phyloP scores from a whole-genome alignment of 2,329 filamentous ascomycete genomes.

The Penicillium sp. region DNA sequence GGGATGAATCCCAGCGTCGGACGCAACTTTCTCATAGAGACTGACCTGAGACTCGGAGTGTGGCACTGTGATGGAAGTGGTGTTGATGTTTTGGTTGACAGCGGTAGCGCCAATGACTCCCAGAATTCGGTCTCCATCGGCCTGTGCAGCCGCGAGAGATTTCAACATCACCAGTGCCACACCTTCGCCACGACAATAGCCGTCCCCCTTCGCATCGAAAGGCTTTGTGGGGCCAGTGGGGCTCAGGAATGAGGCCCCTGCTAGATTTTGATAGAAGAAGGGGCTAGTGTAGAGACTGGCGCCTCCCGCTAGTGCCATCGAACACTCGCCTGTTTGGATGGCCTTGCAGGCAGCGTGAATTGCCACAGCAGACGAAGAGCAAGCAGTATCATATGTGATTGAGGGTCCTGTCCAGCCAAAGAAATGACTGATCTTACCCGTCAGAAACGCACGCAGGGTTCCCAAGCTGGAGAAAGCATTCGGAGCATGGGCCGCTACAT shows the following conservation, averaged over 20 bases:
- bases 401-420: slow-evolving; percentile 48
- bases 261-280: background rate
- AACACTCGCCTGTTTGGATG: slow-evolving; percentile 25
- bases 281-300: slow-evolving; percentile 25
- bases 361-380: background rate
- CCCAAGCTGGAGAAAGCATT: slow-evolving; percentile 30
- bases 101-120: background rate
- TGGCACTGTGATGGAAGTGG: background rate
- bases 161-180: background rate
- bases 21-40: background rate
- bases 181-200: slow-evolving; percentile 52
- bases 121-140: no score
- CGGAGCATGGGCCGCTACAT: slow-evolving; percentile 26
- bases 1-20: background rate
- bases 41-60: background rate
- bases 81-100: background rate
- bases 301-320: slow-evolving; percentile 38
- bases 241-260: slow-evolving; percentile 1
- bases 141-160: background rate
- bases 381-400: slow-evolving; percentile 4
- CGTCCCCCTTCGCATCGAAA: slow-evolving; percentile 37
- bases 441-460: slow-evolving; percentile 15
- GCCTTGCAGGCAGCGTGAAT: slow-evolving; percentile 13
- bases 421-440: slow-evolving; percentile 41
- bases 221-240: background rate